phyloP scores from a whole-genome alignment of 192 early-diverging fungal genomes.

The Gryganskiella cystojenkinii region DNA sequence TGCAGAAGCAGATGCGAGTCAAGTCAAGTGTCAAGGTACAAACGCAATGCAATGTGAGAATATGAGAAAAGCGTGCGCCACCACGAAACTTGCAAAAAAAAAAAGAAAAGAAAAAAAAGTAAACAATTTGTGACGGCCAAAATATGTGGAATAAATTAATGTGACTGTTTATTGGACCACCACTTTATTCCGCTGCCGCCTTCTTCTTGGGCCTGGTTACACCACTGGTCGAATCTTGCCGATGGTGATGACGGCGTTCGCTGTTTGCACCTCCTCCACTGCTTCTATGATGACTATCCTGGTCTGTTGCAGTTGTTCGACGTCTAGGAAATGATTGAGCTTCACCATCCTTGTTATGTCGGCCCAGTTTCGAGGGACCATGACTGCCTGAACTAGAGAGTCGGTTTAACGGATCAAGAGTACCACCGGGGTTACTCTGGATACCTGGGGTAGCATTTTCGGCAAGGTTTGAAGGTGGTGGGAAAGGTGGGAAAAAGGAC shows the following conservation, averaged over 20 bases:
- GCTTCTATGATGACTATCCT: conserved; percentile 17
- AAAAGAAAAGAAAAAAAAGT: too few species aligned
- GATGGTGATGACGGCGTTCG: background rate
- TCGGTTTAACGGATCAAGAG: conserved; percentile 2
- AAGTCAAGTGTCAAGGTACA: too few species aligned
- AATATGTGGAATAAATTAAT: too few species aligned
- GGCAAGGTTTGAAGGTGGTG: background rate
- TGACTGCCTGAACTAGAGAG: background rate
- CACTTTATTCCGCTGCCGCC: conserved; percentile 19
- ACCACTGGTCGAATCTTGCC: conserved; percentile 6
- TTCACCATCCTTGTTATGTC: background rate
- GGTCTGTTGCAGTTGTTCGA: conserved; percentile 13
- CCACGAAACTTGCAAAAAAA: too few species aligned
- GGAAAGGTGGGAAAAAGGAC: too few species aligned
- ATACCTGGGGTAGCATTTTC: conserved; percentile 1
- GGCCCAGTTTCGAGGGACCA: conserved; percentile 1
- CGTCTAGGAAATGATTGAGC: conserved; percentile 3
- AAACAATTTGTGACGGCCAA: too few species aligned
- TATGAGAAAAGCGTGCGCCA: too few species aligned
- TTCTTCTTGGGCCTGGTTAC: background rate
- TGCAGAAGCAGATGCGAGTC: too few species aligned
- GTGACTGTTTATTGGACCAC: background rate
- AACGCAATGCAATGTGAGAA: too few species aligned
- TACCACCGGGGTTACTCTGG: conserved; percentile 3
- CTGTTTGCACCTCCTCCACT: background rate